These are phyloP conservation scores for Yamadazyma akitaensis DNA, from an alignment of 805 yeast genomes.

Conservation along the genomic window DNA sequence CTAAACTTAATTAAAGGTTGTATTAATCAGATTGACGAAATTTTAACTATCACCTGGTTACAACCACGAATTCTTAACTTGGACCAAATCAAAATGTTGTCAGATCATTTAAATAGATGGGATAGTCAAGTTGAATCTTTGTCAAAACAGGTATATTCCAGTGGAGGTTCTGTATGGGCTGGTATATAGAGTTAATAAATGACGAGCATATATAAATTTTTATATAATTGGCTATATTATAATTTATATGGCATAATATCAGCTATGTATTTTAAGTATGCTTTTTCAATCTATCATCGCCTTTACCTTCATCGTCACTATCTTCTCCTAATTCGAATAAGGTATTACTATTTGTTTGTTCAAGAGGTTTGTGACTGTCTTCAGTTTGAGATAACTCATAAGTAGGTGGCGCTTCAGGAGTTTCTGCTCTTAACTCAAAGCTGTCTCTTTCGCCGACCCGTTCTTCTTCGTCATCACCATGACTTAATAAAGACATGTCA, in stretches of 20 bases:
- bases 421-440: constrained; percentile 31
- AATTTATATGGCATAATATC: not conserved
- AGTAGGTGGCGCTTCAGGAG: constrained; percentile 27
- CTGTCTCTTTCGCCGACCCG: constrained; percentile 24
- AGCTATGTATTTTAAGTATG: not conserved
- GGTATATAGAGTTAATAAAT: constrained; percentile 13
- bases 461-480: constrained; percentile 35
- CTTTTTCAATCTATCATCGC: constrained; percentile 19
- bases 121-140: constrained; percentile 66
- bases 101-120: constrained; percentile 74
- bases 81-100: constrained; percentile 76
- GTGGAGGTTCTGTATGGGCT: constrained; percentile 46
- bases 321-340: constrained; percentile 43
- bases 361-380: constrained; percentile 11
- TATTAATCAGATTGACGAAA: constrained; percentile 80
- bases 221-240: not conserved
- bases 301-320: constrained; percentile 28
- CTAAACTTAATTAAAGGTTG: constrained; percentile 82
- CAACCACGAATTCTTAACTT: constrained; percentile 91
- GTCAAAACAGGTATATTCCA: constrained; percentile 36
- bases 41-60: constrained; percentile 85
- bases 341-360: constrained; percentile 24
- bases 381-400: constrained; percentile 20
- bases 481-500: constrained; percentile 52
- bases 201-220: not conserved